Conservation (phyloP, 164 flowering plant genomes). For the Aristolochia fimbriata region DNA sequence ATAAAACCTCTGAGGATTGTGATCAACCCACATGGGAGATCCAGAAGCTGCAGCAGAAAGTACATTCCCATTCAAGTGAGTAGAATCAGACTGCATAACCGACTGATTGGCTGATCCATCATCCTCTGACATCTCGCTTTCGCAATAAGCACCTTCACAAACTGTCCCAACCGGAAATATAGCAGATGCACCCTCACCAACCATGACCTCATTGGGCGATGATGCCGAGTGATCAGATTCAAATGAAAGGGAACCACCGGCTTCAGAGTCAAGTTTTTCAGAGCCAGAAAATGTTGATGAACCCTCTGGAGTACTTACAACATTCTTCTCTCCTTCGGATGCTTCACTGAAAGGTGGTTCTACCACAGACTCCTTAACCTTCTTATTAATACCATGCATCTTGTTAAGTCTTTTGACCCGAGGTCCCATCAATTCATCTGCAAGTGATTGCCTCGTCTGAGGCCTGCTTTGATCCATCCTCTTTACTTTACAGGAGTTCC, state of each 20-base stretch:
- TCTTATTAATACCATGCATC: background rate
- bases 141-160: too few species aligned
- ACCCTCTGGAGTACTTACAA: slow-evolving; percentile 7
- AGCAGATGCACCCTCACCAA: too few species aligned
- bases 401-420: slow-evolving; percentile 7
- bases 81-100: too few species aligned
- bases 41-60: too few species aligned
- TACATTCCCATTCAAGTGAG: too few species aligned
- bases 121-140: too few species aligned
- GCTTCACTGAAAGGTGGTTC: slow-evolving; percentile 9
- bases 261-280: slow-evolving; percentile 11
- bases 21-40: background rate
- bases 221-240: too few species aligned
- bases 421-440: slow-evolving; percentile 14
- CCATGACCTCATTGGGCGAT: too few species aligned
- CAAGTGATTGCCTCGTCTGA: slow-evolving; percentile 10
- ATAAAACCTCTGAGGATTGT: slow-evolving; percentile 5
- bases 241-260: background rate
- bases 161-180: too few species aligned
- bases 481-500: slow-evolving; percentile 18
- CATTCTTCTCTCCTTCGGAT: background rate
- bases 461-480: slow-evolving; percentile 13
- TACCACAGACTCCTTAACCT: slow-evolving; percentile 5
- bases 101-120: too few species aligned
- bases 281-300: slow-evolving; percentile 10